phyloP scores from a whole-genome alignment of 2,329 filamentous ascomycete species.

The Scedosporium minutisporum region DNA sequence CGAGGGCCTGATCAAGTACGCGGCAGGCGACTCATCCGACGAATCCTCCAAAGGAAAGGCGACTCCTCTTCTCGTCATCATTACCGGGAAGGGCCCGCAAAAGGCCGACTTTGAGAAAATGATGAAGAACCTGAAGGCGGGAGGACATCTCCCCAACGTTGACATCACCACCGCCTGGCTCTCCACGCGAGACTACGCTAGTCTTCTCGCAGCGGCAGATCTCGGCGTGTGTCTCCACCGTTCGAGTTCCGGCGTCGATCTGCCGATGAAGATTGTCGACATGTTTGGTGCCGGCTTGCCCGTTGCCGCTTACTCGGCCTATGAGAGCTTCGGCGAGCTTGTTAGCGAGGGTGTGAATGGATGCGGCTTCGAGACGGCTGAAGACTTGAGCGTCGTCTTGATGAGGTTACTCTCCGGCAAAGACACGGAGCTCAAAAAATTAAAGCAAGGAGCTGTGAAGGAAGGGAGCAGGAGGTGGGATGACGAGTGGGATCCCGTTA shows the following conservation, averaged over 20 bases:
- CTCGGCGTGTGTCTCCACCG: conserved; percentile 86
- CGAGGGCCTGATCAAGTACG: conserved; percentile 69
- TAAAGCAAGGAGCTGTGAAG: conserved; percentile 60
- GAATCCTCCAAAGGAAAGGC: conserved; percentile 27
- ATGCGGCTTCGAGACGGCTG: conserved; percentile 65
- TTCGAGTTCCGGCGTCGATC: conserved; percentile 86
- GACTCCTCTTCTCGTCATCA: conserved; percentile 63
- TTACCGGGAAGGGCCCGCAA: conserved; percentile 88
- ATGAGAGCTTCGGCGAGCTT: conserved; percentile 85
- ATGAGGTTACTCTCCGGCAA: conserved; percentile 48
- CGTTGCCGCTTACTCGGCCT: conserved; percentile 76
- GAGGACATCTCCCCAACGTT: conserved; percentile 58
- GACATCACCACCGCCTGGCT: conserved; percentile 78
- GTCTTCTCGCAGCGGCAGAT: conserved; percentile 73
- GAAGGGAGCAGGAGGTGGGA: conserved; percentile 80
- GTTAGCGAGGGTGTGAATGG: conserved; percentile 82
- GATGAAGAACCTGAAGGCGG: conserved; percentile 51
- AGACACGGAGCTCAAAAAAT: conserved; percentile 41
- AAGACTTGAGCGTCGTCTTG: conserved; percentile 55
- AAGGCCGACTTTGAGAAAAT: conserved; percentile 62
- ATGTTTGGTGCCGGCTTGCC: conserved; percentile 96
- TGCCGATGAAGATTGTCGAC: conserved; percentile 98
- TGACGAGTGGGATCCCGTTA: conserved; percentile 82
- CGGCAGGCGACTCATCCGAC: conserved; percentile 26
- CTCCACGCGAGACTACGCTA: conserved; percentile 73